Conservation (phyloP, 2,329 filamentous ascomycete species). For the Aschersonia sp. region DNA sequence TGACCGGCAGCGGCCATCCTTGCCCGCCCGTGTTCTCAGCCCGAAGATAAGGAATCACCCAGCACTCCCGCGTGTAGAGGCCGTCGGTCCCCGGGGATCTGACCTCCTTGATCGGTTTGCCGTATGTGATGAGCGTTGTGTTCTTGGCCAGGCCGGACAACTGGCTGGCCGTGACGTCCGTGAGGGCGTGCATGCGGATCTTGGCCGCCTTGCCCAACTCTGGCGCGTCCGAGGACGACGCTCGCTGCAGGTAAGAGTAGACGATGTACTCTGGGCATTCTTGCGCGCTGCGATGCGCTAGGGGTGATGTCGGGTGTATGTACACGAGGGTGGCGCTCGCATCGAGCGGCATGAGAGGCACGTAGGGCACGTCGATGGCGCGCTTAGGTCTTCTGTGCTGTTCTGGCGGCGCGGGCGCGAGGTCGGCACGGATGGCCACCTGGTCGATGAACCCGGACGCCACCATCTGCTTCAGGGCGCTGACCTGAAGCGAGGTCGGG, state of each 20-base stretch:
- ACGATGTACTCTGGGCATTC: conserved; percentile 81
- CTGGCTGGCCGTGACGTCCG: conserved; percentile 61
- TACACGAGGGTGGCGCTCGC: conserved; percentile 56
- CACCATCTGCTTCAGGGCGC: conserved; percentile 78
- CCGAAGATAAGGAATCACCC: conserved; percentile 65
- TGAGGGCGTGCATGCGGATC: conserved; percentile 80
- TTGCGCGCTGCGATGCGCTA: conserved; percentile 52
- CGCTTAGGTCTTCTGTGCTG: conserved; percentile 56
- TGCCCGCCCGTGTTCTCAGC: conserved; percentile 51
- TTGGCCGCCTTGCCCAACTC: conserved; percentile 45
- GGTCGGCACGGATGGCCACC: conserved; percentile 79
- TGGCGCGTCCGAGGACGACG: conserved; percentile 31
- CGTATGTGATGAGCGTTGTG: conserved; percentile 70
- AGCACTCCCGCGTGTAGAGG: conserved; percentile 53
- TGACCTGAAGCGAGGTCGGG: conserved; percentile 54
- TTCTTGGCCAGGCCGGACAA: conserved; percentile 68
- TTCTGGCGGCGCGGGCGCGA: conserved; percentile 60
- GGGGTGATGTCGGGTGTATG: conserved; percentile 71
- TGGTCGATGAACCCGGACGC: conserved; percentile 91
- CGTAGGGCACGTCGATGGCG: conserved; percentile 85
- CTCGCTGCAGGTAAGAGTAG: conserved; percentile 72
- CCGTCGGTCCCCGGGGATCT: conserved; percentile 24
- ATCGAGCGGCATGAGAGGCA: conserved; percentile 64
- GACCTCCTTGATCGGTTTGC: conserved; percentile 84
- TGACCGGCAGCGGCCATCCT: conserved; percentile 77